Base-by-base conservation (phyloP, 495 filamentous ascomycete genomes). In the Aspergillus ostianus region DNA sequence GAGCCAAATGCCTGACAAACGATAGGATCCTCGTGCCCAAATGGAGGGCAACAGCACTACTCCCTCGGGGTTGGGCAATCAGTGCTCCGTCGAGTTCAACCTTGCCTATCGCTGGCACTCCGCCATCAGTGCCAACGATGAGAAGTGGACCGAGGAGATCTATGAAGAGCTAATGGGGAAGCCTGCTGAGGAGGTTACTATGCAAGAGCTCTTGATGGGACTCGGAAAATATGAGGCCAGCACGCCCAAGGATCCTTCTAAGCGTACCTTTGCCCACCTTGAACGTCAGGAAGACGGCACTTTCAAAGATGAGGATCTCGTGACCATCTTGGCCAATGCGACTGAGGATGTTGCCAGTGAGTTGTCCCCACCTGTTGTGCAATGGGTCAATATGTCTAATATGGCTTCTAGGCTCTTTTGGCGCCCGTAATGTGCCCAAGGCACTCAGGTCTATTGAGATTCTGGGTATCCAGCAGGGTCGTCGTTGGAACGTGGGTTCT, bases 81-180 rank as follows among this genome's bases (percentile, higher is more conserved):
- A 88, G 63, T 87, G 87, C 53, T 86, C 85, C 15, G 81, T 85
- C 15, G 87, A 90, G 68, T 90, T 90, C 72, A 89, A 89, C 65
- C 70, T 90, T 30, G 83, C 88, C 32, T 90, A 90, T 63, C 82
- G 87, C 50, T 90, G 87, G 83, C 87, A 90, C 70, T 85, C 87
- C 15, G 75, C 82, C 21, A 79, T 88, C 29, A 85, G 84, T 47
- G 72, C 82, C 41, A 75, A 77, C 6, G 87, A 90, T 63, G 86
- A 86, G 64, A 77, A 82, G 64, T 90, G 86, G 85, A 88, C 85
- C 18, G 75, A 85, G 61, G 66, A 82, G 10, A 68, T 88, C 20
- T 87, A 82, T 64, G 70, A 78, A 18, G 70, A 77, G 10, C 68
- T 80, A 9, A 82, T 85, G 61, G 80, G 79, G 20, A 87, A 85